phyloP scores from a whole-genome alignment of 495 filamentous ascomycete species.

The Aspergillus leporis region DNA sequence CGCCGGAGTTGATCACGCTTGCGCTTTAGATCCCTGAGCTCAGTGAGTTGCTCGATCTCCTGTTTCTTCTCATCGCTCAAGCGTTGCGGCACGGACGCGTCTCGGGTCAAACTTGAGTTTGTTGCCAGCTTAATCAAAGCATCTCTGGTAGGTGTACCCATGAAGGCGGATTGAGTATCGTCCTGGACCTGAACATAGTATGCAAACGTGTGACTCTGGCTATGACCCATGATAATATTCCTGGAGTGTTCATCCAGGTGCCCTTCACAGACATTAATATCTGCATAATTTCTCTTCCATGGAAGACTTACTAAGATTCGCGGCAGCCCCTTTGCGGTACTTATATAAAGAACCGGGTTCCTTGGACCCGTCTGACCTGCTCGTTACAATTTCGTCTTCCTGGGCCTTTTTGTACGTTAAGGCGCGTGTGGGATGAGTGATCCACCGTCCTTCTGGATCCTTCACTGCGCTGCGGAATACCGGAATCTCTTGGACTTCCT shows the following conservation, averaged over 20 bases:
- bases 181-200: constrained; percentile 23
- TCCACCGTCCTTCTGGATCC: constrained; percentile 9
- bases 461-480: constrained; percentile 11
- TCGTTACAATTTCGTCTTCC: constrained; percentile 14
- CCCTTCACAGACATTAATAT: constrained; percentile 14
- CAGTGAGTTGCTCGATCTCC: constrained; percentile 9
- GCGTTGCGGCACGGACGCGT: constrained; percentile 22
- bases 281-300: background rate
- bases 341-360: constrained; percentile 23
- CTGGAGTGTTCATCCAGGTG: constrained; percentile 25
- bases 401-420: constrained; percentile 13
- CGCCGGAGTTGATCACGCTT: constrained; percentile 6
- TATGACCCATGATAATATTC: constrained; percentile 27
- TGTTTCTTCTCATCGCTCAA: constrained; percentile 12
- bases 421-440: constrained; percentile 15
- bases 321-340: constrained; percentile 26
- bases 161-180: constrained; percentile 28
- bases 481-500: constrained; percentile 17
- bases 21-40: constrained; percentile 14
- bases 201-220: constrained; percentile 19
- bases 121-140: constrained; percentile 19
- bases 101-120: constrained; percentile 18
- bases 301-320: constrained; percentile 23
- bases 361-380: constrained; percentile 17
- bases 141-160: constrained; percentile 25